These are phyloP conservation scores for Stygiomarasmius scandens DNA, from an alignment of 1,284 basidiomycete species.

Conservation along the genomic window DNA sequence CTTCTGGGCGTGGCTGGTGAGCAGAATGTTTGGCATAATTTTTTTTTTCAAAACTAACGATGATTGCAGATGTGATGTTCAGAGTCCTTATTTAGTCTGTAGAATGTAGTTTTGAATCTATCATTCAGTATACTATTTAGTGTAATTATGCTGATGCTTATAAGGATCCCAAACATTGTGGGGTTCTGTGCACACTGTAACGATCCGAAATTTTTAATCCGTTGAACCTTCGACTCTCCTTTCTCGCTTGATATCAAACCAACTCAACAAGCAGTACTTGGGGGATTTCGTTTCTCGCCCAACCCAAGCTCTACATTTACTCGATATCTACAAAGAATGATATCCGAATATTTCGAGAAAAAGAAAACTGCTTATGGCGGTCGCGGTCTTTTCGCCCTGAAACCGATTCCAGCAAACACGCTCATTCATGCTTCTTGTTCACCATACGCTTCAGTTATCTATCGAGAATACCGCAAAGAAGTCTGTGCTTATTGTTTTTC, in stretches of 20 bases:
- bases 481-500: conserved; percentile 66
- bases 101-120: no score
- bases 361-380: conserved; percentile 47
- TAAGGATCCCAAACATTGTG: no score
- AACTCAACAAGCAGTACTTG: no score
- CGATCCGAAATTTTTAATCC: no score
- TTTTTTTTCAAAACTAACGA: not conserved
- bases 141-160: no score
- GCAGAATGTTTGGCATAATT: conserved; percentile 26
- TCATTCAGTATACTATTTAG: no score
- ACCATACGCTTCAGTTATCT: conserved; percentile 53
- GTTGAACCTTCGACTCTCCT: no score
- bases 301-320: not conserved
- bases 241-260: no score
- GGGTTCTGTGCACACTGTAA: no score
- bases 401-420: conserved; percentile 41
- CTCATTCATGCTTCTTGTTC: conserved; percentile 42
- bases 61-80: conserved; percentile 16
- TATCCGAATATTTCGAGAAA: not conserved
- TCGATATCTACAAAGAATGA: not conserved
- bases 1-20: conserved; percentile 75
- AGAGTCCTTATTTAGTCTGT: no score
- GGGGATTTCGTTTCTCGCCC: no score
- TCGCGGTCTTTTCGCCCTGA: conserved; percentile 52
- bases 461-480: conserved; percentile 60